These are phyloP conservation scores for Tetracentron sinense DNA, from an alignment of 164 flowering plant genomes.

Conservation along the genomic window DNA sequence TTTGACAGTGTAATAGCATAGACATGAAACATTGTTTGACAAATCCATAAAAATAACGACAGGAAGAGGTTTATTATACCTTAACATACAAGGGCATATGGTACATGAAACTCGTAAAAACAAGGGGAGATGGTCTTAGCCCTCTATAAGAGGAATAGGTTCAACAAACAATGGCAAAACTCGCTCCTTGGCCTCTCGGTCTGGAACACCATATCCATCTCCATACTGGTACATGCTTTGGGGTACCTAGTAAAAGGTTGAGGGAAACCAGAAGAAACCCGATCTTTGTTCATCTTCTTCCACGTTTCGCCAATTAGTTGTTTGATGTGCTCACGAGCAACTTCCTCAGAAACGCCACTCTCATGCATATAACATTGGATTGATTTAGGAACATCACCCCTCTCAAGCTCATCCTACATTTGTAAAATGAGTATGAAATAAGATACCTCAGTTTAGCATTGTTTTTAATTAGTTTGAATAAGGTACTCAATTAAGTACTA, in stretches of 20 bases:
- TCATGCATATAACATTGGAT: constrained; percentile 11
- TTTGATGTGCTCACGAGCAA: background rate
- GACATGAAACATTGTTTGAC: no score
- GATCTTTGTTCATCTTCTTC: constrained; percentile 6
- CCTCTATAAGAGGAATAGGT: no score
- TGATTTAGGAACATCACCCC: constrained; percentile 9
- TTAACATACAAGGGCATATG: no score
- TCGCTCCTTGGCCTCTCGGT: background rate
- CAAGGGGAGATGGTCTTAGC: no score
- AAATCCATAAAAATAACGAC: no score
- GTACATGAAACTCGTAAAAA: no score
- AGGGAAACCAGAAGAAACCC: background rate
- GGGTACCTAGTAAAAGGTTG: background rate
- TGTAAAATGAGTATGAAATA: no score
- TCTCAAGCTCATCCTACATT: constrained; percentile 4
- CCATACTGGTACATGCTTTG: constrained; percentile 7
- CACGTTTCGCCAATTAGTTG: background rate
- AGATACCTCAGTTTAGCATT: no score
- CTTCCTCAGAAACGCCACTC: background rate
- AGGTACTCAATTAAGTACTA: no score
- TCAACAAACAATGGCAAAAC: background rate
- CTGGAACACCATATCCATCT: constrained; percentile 7
- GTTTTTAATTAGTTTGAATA: no score
- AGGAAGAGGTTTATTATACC: no score
- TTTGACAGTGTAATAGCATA: no score